Evolutionary conservation across 2,329 filamentous ascomycete species (phyloP).

Genomic region (Rhinocladiella similis): DNA sequence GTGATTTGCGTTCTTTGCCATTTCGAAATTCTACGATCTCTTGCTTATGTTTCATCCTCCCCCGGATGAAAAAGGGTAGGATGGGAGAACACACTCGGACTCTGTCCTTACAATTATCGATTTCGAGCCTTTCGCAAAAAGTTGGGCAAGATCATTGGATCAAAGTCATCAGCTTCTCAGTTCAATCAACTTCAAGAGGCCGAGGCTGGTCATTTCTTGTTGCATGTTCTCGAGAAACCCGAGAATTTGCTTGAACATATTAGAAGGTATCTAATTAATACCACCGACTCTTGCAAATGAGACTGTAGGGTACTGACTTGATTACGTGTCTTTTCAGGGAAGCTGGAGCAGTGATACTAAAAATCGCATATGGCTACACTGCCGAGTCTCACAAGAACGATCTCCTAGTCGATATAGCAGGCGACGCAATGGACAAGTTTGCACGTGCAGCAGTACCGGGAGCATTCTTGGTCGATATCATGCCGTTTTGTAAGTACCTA

Average conservation of each 20-base stretch:
- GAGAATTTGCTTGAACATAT: constrained; percentile 44
- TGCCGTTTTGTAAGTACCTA: constrained; percentile 37
- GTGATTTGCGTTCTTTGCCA: too few relatives aligned
- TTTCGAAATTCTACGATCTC: too few relatives aligned
- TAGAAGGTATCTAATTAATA: not conserved
- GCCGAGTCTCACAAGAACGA: constrained; percentile 41
- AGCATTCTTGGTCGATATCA: constrained; percentile 47
- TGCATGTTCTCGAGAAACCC: constrained; percentile 44
- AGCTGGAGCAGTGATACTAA: constrained; percentile 43
- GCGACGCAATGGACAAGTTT: constrained; percentile 43
- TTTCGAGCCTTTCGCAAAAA: constrained; percentile 48
- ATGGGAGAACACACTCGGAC: constrained; percentile 39
- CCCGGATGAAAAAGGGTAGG: constrained; percentile 24
- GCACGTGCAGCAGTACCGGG: constrained; percentile 43
- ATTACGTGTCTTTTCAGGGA: constrained; percentile 29
- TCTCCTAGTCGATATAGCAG: constrained; percentile 45
- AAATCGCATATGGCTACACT: constrained; percentile 49
- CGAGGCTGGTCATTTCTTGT: constrained; percentile 47
- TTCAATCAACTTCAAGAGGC: constrained; percentile 46
- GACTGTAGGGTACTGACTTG: too few relatives aligned
- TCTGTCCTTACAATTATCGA: constrained; percentile 39
- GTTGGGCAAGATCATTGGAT: constrained; percentile 47
- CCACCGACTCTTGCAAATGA: too few relatives aligned
- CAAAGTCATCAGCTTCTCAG: constrained; percentile 39
- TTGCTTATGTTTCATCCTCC: too few relatives aligned